phyloP scores from a whole-genome alignment of 2,329 filamentous ascomycete genomes.

The Aspergillus brunneoviolaceus region DNA sequence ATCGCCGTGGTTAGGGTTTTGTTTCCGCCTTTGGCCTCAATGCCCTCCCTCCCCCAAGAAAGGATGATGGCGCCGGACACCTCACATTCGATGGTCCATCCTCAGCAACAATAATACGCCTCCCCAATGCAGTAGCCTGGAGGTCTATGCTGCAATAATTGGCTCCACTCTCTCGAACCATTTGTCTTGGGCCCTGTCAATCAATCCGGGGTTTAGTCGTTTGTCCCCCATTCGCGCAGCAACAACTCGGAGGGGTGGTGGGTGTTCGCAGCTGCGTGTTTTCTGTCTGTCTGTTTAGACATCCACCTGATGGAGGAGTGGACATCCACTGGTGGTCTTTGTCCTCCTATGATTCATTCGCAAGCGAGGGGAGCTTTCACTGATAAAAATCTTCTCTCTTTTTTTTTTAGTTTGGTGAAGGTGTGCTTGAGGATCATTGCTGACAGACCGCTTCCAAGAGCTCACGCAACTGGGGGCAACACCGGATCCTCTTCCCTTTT shows the following conservation, averaged over 20 bases:
- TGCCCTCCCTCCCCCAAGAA: background rate
- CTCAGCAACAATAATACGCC: constrained; percentile 3
- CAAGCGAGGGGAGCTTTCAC: background rate
- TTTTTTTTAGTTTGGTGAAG: background rate
- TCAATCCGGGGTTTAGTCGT: background rate
- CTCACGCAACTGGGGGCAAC: background rate
- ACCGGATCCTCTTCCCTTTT: background rate
- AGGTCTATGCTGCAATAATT: constrained; percentile 7
- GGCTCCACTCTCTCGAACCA: background rate
- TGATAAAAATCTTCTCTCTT: background rate
- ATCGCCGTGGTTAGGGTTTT: background rate
- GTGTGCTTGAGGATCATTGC: background rate
- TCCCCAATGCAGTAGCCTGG: constrained; percentile 3
- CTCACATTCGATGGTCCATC: background rate
- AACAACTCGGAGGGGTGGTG: background rate
- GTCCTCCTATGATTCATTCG: background rate
- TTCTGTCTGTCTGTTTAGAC: too few species aligned
- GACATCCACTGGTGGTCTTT: background rate
- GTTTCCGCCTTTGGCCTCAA: background rate
- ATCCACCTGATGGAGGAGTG: background rate
- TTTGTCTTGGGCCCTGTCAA: background rate
- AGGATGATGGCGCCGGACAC: background rate
- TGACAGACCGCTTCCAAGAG: background rate
- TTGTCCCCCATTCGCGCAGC: background rate
- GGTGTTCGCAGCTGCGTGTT: background rate